A percentile compares a stretch with the other conserved stretches of the same genome.
These are phyloP conservation scores for Chenopodium berlandieri DNA, from an alignment of 148 eudicot species.

Conservation along the genomic window DNA sequence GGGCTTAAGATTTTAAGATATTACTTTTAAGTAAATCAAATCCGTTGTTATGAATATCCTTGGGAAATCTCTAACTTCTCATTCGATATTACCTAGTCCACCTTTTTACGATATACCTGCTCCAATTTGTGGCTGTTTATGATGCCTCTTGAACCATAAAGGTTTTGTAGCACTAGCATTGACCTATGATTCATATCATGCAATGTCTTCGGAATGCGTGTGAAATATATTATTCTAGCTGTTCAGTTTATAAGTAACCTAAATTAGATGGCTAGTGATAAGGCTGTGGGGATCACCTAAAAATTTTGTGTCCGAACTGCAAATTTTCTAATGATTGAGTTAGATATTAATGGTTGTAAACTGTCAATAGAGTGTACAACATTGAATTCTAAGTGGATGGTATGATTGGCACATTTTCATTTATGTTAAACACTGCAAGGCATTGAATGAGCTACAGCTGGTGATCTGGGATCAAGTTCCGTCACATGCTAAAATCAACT, in stretches of 20 bases:
- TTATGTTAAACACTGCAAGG: not conserved
- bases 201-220: not conserved
- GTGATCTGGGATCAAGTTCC: not conserved
- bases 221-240: too few species aligned
- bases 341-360: not conserved
- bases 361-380: not conserved
- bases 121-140: not conserved
- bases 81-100: not conserved
- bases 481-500: not conserved
- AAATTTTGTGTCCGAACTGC: not conserved
- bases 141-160: not conserved
- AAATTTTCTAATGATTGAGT: not conserved
- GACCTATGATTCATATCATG: constrained; percentile 29
- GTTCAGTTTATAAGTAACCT: too few species aligned
- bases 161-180: not conserved
- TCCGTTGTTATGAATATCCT: not conserved
- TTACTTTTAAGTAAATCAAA: not conserved
- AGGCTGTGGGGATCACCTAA: not conserved
- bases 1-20: not conserved
- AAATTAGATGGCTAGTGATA: too few species aligned
- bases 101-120: not conserved
- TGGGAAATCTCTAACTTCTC: not conserved
- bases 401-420: not conserved
- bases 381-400: not conserved
- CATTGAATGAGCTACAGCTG: not conserved